A percentile compares a stretch with the other conserved stretches of the same genome.
Conservation (phyloP, 2,329 filamentous ascomycete genomes). For the Penicillium digitatum region DNA sequence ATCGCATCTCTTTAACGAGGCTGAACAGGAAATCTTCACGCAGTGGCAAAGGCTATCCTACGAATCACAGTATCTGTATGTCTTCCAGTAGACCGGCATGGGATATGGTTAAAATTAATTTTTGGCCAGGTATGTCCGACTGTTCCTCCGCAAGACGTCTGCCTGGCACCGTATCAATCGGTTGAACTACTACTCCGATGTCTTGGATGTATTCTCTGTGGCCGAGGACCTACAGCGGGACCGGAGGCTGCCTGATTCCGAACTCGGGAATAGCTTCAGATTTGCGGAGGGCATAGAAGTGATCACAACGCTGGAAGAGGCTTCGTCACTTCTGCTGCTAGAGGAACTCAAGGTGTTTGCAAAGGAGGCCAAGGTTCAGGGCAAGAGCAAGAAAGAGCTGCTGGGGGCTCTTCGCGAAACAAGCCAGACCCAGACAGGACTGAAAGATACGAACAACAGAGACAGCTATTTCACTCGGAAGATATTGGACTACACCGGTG, state of each 20-base stretch:
- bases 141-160: slow-evolving; percentile 88
- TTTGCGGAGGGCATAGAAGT: slow-evolving; percentile 78
- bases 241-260: slow-evolving; percentile 54
- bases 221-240: slow-evolving; percentile 60
- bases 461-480: slow-evolving; percentile 72
- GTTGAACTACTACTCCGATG: slow-evolving; percentile 76
- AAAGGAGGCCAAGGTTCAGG: slow-evolving; percentile 80
- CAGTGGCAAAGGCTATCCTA: slow-evolving; percentile 72
- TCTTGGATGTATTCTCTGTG: slow-evolving; percentile 66
- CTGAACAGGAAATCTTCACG: slow-evolving; percentile 71
- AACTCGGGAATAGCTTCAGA: slow-evolving; percentile 58
- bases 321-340: slow-evolving; percentile 72
- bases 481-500: slow-evolving; percentile 71
- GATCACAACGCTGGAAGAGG: slow-evolving; percentile 77
- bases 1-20: slow-evolving; percentile 76
- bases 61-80: slow-evolving; percentile 85
- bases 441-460: slow-evolving; percentile 68
- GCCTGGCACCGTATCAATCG: slow-evolving; percentile 81
- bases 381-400: slow-evolving; percentile 82
- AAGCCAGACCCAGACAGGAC: slow-evolving; percentile 69
- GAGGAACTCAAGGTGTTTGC: slow-evolving; percentile 82
- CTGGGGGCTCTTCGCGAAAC: slow-evolving; percentile 67
- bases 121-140: slow-evolving; percentile 68
- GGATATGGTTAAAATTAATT: background rate
- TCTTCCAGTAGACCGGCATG: slow-evolving; percentile 8